phyloP scores from a whole-genome alignment of 1,284 basidiomycete genomes.

The Uromyces viciae-fabae region DNA sequence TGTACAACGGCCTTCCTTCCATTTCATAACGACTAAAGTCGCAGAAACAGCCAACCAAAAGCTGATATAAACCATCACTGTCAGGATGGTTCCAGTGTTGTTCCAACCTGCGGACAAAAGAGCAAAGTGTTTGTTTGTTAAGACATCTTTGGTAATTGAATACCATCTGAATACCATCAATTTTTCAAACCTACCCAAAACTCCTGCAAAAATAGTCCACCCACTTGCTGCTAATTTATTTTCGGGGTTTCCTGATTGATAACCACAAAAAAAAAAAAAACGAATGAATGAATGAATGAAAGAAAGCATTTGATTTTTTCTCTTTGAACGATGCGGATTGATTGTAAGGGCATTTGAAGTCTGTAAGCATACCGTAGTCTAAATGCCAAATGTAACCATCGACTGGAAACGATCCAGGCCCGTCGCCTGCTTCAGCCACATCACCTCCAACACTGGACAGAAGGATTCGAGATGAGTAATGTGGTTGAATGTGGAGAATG shows the following conservation, averaged over 20 bases:
- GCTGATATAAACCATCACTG: constrained; percentile 69
- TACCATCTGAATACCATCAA: no score
- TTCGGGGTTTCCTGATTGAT: constrained; percentile 39
- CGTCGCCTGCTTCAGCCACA: constrained; percentile 73
- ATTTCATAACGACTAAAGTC: constrained; percentile 68
- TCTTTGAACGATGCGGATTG: neutral
- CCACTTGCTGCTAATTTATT: constrained; percentile 38
- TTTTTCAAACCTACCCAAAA: constrained; percentile 28
- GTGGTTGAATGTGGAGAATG: neutral
- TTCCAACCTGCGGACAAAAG: constrained; percentile 54
- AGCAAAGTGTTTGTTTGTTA: constrained; percentile 48
- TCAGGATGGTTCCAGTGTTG: constrained; percentile 61
- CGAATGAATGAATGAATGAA: neutral
- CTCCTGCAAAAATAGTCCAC: constrained; percentile 40
- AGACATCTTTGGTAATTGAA: constrained; percentile 22
- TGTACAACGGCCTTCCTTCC: constrained; percentile 58
- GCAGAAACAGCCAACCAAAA: constrained; percentile 73
- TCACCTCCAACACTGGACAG: constrained; percentile 65
- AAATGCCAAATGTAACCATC: constrained; percentile 75
- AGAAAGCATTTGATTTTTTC: neutral
- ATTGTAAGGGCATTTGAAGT: neutral
- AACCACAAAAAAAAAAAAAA: neutral
- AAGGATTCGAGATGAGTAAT: constrained; percentile 13
- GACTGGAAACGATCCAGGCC: constrained; percentile 75
- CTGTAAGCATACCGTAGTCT: constrained; percentile 26